Conservation (phyloP, 1,284 basidiomycete genomes). For the Puccinia triticina region DNA sequence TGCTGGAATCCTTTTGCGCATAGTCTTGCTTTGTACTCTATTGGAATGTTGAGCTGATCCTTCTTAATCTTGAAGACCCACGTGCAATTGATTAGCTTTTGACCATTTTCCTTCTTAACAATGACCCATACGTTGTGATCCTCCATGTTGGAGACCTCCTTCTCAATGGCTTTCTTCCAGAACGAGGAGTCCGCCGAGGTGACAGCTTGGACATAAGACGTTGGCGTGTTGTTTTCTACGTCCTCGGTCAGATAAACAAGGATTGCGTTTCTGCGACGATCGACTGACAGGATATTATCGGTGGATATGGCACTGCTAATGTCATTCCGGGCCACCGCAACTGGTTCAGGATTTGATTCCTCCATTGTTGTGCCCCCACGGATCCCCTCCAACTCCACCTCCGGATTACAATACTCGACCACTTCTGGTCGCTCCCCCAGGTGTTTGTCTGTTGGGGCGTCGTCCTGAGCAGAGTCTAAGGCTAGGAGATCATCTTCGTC, state of each 20-base stretch:
- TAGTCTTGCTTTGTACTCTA: neutral
- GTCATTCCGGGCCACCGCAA: neutral
- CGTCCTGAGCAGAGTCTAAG: too few species aligned
- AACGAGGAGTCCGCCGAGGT: neutral
- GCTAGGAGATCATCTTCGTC: neutral
- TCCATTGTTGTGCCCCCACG: too few species aligned
- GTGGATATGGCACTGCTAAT: neutral
- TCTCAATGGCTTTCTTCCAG: conserved; percentile 12
- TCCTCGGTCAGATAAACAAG: neutral
- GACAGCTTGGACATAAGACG: neutral
- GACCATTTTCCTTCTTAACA: neutral
- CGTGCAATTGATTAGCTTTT: neutral
- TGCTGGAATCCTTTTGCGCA: neutral
- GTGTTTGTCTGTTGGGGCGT: too few species aligned
- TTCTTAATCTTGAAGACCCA: conserved; percentile 39
- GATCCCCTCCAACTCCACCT: too few species aligned
- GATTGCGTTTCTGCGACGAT: neutral
- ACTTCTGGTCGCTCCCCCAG: too few species aligned
- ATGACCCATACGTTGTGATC: neutral
- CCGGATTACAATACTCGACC: too few species aligned
- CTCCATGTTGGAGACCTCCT: conserved; percentile 13
- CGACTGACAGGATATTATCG: neutral
- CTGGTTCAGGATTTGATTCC: too few species aligned
- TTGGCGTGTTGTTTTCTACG: neutral
- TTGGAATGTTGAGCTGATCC: neutral